Conservation (phyloP, 1,139 yeast genomes). For the Kodamaea fungicola region DNA sequence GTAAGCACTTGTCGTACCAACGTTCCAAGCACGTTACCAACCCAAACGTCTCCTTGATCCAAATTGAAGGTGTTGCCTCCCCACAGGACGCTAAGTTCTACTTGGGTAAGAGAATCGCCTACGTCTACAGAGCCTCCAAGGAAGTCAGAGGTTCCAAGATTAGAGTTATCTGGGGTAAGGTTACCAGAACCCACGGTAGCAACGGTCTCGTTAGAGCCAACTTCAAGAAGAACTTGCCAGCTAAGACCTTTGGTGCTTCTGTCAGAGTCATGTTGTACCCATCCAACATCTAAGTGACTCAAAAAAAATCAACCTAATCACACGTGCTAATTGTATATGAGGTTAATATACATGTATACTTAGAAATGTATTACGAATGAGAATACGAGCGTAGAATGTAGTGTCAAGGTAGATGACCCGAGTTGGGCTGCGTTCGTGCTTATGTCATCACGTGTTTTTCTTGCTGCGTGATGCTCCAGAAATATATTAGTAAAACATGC, state of each 20-base stretch:
- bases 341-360: slow-evolving; percentile 10
- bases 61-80: slow-evolving; percentile 91
- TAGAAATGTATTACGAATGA: slow-evolving; percentile 8
- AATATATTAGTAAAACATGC: slow-evolving; percentile 17
- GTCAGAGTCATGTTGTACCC: slow-evolving; percentile 99
- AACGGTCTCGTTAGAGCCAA: slow-evolving; percentile 97
- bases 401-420: too few relatives aligned
- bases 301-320: slow-evolving; percentile 7
- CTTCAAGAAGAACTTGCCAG: slow-evolving; percentile 98
- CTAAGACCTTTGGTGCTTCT: slow-evolving; percentile 99
- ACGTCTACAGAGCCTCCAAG: slow-evolving; percentile 98
- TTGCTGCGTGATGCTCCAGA: too few relatives aligned
- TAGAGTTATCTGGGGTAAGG: slow-evolving; percentile 99
- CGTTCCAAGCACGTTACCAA: slow-evolving; percentile 98
- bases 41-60: slow-evolving; percentile 96
- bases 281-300: slow-evolving; percentile 82
- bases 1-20: slow-evolving; percentile 99
- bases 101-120: slow-evolving; percentile 99
- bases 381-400: neutral
- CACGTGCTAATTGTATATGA: slow-evolving; percentile 6
- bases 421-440: too few relatives aligned
- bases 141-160: slow-evolving; percentile 98
- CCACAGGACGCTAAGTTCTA: slow-evolving; percentile 97
- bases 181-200: slow-evolving; percentile 98
- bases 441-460: too few relatives aligned